phyloP scores from a whole-genome alignment of 495 filamentous ascomycete genomes.

The Tuber calosporum region DNA sequence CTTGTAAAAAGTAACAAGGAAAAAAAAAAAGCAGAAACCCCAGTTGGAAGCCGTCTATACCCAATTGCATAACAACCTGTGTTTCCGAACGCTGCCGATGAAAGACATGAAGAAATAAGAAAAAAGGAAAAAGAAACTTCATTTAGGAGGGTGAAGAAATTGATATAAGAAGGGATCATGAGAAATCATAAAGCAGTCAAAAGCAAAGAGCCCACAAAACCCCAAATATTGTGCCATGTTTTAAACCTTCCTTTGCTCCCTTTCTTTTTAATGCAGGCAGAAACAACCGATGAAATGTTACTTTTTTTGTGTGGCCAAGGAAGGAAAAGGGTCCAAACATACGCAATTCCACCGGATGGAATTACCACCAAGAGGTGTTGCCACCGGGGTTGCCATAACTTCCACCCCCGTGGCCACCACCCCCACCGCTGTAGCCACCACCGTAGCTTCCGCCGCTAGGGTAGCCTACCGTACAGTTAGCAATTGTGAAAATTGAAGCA shows the following conservation, averaged over 20 bases:
- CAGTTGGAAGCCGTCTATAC: constrained; percentile 40
- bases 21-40: constrained; percentile 38
- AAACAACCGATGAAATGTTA: constrained; percentile 39
- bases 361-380: constrained; percentile 94
- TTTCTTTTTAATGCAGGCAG: constrained; percentile 41
- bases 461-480: constrained; percentile 39
- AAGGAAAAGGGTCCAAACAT: constrained; percentile 35
- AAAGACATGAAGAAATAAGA: constrained; percentile 39
- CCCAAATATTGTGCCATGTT: constrained; percentile 42
- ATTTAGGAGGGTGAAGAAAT: constrained; percentile 34
- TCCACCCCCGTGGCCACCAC: constrained; percentile 47
- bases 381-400: constrained; percentile 80
- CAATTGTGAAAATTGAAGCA: constrained; percentile 6
- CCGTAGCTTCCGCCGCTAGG: constrained; percentile 28
- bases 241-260: constrained; percentile 40
- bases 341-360: constrained; percentile 34
- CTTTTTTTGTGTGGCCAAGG: constrained; percentile 39
- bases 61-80: constrained; percentile 38
- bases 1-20: constrained; percentile 46
- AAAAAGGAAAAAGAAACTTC: constrained; percentile 41
- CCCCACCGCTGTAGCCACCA: constrained; percentile 40
- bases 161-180: constrained; percentile 40
- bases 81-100: constrained; percentile 37
- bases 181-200: constrained; percentile 48
- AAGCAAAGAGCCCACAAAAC: constrained; percentile 51